A percentile compares a stretch with the other conserved stretches of the same genome.
Evolutionary conservation across 1,284 basidiomycete genomes (phyloP).

Genomic region (Volvariella surrecta): DNA sequence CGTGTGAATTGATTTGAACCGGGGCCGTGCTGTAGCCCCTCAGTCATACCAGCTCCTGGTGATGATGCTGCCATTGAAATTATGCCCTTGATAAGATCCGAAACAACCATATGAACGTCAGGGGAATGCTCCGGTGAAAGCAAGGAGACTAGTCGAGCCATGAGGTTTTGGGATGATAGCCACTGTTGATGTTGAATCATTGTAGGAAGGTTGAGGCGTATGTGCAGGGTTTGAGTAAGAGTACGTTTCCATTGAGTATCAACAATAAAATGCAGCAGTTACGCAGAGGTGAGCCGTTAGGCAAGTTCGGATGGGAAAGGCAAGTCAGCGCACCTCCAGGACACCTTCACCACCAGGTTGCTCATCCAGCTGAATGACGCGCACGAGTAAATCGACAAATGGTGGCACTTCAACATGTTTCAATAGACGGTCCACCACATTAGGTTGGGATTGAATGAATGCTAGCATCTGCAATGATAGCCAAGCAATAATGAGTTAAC

Average conservation of each 20-base stretch:
- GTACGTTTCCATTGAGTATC: not conserved
- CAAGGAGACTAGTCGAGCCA: slow-evolving; percentile 74
- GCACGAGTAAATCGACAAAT: slow-evolving; percentile 87
- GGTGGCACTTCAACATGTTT: slow-evolving; percentile 86
- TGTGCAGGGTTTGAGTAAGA: slow-evolving; percentile 9
- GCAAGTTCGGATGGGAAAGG: too few relatives aligned
- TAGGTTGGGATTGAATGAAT: slow-evolving; percentile 82
- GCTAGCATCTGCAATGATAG: slow-evolving; percentile 74
- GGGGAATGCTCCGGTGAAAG: slow-evolving; percentile 75
- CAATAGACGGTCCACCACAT: slow-evolving; percentile 79
- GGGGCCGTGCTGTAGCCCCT: slow-evolving; percentile 57
- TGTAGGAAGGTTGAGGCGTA: slow-evolving; percentile 1
- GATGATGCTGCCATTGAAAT: slow-evolving; percentile 93
- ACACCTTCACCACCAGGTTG: slow-evolving; percentile 75
- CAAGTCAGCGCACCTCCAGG: slow-evolving; percentile 62
- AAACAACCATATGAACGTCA: slow-evolving; percentile 81
- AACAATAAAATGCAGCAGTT: slow-evolving; percentile 13
- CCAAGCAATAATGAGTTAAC: slow-evolving; percentile 11
- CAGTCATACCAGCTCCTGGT: slow-evolving; percentile 62
- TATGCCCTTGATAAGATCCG: slow-evolving; percentile 92
- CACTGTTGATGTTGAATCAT: too few relatives aligned
- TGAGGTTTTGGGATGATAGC: slow-evolving; percentile 82
- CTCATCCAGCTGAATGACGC: slow-evolving; percentile 91
- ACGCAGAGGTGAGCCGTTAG: slow-evolving; percentile 7
- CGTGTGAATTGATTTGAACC: slow-evolving; percentile 85